Evolutionary conservation across 345 rosid genomes (phyloP), one percentile per base, ranked within the genome.

Genomic region (Gossypium bickii): DNA sequence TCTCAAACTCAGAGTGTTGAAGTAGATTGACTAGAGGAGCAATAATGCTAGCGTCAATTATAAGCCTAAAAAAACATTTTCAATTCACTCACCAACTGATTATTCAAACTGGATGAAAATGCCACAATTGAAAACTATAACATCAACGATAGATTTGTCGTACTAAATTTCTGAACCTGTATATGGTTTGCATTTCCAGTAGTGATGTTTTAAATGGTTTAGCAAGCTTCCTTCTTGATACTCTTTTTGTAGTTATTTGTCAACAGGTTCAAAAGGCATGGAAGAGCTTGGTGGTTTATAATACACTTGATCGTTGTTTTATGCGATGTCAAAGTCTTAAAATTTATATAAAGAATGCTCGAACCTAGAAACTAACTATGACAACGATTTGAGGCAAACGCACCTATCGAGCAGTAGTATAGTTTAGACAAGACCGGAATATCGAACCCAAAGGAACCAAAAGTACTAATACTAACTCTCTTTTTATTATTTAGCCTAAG

Each of bases 141-240:
- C 59, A 68, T 49, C 57, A 48, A 9, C 43, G 9, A 45, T 49
- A 49, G 15, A 18, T 49, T 68, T 49, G 8, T 9, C 15, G 2
- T 16, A 10, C 57, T 24, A 25, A 22, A 53, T 10, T 70, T 51
- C 56, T 85, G 67, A 70, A 88, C 94, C 90, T 89, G 97, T 75
- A 92, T 92, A 79, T 90, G 95, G 73, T 77, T 83, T 41, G 78
- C 52, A 78, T 81, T 90, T 20, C 97, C 97, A 80, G 95, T 93
- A 27, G 97, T 90, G 60, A 92, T 92, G 80, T 90, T 92, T 44
- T 95, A 92, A 64, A 92, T 88, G 45, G 95, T 87, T 93, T 95
- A 92, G 56, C 93, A 89, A 67, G 93, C 86, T 84, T 92, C 97
- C 84, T 87, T 92, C 83, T 90, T 90, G 69, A 92, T 88, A 77